Conservation (phyloP, 2,329 filamentous ascomycete genomes). For the Fusarium oxysporum region DNA sequence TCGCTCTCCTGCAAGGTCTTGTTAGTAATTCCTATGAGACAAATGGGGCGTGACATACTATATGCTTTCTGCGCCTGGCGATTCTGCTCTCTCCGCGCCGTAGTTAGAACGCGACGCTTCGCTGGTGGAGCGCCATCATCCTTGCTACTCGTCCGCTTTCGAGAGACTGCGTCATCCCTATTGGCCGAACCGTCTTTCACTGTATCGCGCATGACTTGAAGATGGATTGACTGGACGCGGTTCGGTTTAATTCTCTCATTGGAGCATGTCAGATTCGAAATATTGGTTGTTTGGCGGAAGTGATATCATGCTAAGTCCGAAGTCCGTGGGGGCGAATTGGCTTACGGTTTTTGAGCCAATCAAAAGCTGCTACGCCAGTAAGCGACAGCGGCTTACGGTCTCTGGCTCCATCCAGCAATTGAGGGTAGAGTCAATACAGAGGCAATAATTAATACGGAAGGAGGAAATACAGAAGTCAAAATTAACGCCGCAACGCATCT, state of each 20-base stretch:
- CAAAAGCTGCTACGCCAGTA: not conserved
- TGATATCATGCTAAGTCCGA: not conserved
- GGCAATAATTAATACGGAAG: not conserved
- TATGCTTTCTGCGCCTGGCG: conserved; percentile 41
- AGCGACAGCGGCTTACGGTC: conserved; percentile 14
- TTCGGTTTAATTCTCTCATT: not conserved
- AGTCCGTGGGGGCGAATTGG: conserved; percentile 5
- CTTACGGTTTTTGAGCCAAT: conserved; percentile 41
- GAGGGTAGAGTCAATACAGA: not conserved
- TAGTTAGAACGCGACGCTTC: conserved; percentile 32
- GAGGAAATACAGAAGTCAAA: rapidly evolving
- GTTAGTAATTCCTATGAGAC: rapidly evolving
- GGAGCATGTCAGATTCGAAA: not conserved
- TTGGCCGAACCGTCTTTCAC: rapidly evolving
- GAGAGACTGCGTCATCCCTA: rapidly evolving
- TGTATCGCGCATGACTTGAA: not conserved
- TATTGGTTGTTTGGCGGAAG: not conserved
- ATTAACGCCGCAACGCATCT: rapidly evolving
- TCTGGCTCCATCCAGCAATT: not conserved
- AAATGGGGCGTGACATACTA: conserved; percentile 10
- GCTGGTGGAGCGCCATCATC: not conserved
- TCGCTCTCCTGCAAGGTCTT: conserved; percentile 11
- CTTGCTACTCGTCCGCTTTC: not conserved
- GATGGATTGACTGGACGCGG: rapidly evolving
- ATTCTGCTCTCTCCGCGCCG: conserved; percentile 44